A percentile compares a stretch with the other conserved stretches of the same genome.
phyloP scores from a whole-genome alignment of 768 basidiomycete genomes.

The Cyclocybe cylindracea region DNA sequence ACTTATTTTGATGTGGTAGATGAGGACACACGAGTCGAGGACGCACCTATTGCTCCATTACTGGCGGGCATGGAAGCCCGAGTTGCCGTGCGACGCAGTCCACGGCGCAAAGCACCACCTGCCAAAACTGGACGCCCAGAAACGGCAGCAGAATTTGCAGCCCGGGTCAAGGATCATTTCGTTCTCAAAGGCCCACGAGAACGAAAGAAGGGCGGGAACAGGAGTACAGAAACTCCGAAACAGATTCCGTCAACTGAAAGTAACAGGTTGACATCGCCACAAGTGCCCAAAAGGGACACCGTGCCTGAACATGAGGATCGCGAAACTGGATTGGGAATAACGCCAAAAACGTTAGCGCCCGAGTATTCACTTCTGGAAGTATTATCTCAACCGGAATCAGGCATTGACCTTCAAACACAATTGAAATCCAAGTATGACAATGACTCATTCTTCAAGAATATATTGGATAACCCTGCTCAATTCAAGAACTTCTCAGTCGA shows the following conservation, averaged over 20 bases:
- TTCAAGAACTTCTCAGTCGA: constrained; percentile 20
- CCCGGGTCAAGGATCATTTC: constrained; percentile 15
- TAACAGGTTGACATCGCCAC: no score
- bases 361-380: no score
- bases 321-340: neutral
- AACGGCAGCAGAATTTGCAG: constrained; percentile 18
- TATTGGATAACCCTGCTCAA: constrained; percentile 13
- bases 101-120: constrained; percentile 2
- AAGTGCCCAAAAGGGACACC: neutral
- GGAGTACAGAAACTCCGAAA: neutral
- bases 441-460: no score
- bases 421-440: constrained; percentile 8
- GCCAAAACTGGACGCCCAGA: constrained; percentile 17
- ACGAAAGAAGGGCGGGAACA: constrained; percentile 23
- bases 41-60: no score
- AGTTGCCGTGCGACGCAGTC: neutral
- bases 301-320: neutral
- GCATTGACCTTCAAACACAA: constrained; percentile 5
- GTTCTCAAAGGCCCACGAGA: constrained; percentile 26
- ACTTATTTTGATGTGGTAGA: no score
- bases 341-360: neutral
- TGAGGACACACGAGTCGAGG: no score
- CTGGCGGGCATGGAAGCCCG: no score
- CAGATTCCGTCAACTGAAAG: neutral
- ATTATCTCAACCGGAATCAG: neutral